Evolutionary conservation across 129 eudicot species (phyloP), one percentile per base, ranked within the genome.

Genomic region (Scalesia atractyloides): DNA sequence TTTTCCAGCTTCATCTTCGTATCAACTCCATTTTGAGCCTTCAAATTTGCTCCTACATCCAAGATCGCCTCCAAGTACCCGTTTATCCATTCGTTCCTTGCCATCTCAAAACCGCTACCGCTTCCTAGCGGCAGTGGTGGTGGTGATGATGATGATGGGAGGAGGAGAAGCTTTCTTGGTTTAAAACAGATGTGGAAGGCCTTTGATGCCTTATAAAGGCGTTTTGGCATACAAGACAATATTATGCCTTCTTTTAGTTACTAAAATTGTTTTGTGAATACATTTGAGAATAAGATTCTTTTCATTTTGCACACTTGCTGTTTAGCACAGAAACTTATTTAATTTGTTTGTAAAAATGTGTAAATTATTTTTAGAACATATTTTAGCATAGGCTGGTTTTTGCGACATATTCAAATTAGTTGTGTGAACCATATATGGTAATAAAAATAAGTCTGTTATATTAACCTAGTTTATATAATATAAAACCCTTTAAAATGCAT

Each of bases 1-100:
- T 80, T 82, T 19, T 85, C 91, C 41, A 85, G 50, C 77, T 79
- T 85, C 70, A 85, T 9, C 70, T 73, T 83, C 30, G 86, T 82
- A 60, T 87, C 89, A 10, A 82, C 78, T 64, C 78, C 77, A 61
- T 84, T 77, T 20, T 69, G 77, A 73, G 59, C 71, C 73, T 72
- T 62, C 13, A 78, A 12, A 70, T 78, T 78, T 71, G 82, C 82
- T 82, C 87, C 94, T 2, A 72, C 81, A 24, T 85, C 94, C 83
- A 88, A 60, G 62, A 85, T 88, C 4, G 94, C 94, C 82, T 88
- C 94, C 84, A 88, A 79, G 68, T 88, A 88, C 50, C 94, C 90
- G 11, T 88, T 88, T 72, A 88, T 68, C 94, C 94, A 88, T 50
- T 85, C 94, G 43, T 88, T 88, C 54, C 81, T 68, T 15, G 83